Evolutionary conservation across 208 protist species (phyloP).

Genomic region (Acanthamoeba divionensis): DNA sequence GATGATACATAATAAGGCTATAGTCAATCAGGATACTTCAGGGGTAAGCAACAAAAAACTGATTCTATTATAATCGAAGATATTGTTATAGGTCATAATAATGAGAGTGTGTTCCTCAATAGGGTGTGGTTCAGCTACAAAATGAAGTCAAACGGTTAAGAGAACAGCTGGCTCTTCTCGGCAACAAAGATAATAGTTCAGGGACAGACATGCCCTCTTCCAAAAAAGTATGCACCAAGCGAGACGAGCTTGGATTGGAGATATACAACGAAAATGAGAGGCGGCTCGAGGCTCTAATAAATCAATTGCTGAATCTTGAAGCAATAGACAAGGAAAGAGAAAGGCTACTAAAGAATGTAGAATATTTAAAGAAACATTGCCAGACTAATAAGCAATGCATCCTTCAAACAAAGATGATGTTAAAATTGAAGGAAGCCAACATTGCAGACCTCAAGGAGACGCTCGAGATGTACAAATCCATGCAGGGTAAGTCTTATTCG

Average conservation of each 20-base stretch:
- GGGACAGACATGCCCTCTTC: no score
- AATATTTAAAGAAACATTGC: conserved; percentile 41
- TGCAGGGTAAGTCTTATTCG: background rate
- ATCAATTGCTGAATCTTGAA: background rate
- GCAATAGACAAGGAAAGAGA: background rate
- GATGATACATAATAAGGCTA: conserved; percentile 63
- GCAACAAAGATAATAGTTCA: background rate
- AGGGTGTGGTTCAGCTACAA: background rate
- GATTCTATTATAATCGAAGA: no score
- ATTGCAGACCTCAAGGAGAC: background rate
- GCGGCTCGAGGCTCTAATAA: background rate
- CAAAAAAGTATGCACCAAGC: no score
- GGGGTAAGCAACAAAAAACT: background rate
- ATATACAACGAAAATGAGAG: conserved; percentile 2
- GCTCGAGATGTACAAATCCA: background rate
- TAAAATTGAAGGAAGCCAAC: conserved; percentile 25
- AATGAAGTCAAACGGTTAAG: conserved; percentile 16
- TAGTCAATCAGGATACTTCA: conserved; percentile 51
- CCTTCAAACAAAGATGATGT: background rate
- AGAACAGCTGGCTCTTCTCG: conserved; percentile 4
- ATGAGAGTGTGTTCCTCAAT: no score
- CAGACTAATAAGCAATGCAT: background rate
- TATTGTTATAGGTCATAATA: no score
- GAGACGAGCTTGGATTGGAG: no score
- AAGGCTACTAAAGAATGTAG: background rate